Evolutionary conservation across 2,329 filamentous ascomycete genomes (phyloP).

Genomic region (Scytalidium lignicola): DNA sequence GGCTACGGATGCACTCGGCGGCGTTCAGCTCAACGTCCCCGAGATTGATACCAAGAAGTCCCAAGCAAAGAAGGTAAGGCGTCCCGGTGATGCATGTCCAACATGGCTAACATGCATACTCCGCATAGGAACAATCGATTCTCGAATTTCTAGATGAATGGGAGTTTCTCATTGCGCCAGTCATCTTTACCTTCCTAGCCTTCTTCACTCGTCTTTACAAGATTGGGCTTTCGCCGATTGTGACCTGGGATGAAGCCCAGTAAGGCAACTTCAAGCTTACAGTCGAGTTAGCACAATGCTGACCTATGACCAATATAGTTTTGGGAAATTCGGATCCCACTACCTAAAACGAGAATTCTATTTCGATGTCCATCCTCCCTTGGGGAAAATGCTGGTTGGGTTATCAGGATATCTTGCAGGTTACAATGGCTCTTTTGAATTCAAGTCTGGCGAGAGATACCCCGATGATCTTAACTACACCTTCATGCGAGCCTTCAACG

Average conservation of each 20-base stretch:
- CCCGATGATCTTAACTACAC: conserved; percentile 92
- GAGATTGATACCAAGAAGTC: conserved; percentile 57
- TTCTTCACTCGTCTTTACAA: conserved; percentile 65
- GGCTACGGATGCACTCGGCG: conserved; percentile 33
- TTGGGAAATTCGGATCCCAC: conserved; percentile 97
- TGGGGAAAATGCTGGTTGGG: conserved; percentile 97
- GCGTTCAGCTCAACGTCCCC: conserved; percentile 27
- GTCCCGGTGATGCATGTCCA: neutral
- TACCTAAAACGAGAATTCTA: conserved; percentile 99
- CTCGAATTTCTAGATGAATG: conserved; percentile 59
- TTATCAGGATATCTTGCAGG: conserved; percentile 93
- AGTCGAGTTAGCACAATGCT: conserved; percentile 32
- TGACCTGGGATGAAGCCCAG: conserved; percentile 75
- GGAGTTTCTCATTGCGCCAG: conserved; percentile 56
- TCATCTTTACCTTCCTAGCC: conserved; percentile 56
- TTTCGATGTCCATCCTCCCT: conserved; percentile 91
- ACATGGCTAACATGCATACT: conserved; percentile 19
- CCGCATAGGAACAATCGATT: conserved; percentile 43
- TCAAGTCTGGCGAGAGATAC: conserved; percentile 97
- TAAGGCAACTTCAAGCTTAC: conserved; percentile 35
- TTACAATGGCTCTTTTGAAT: conserved; percentile 98
- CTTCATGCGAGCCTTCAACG: conserved; percentile 98
- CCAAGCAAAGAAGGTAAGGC: conserved; percentile 48
- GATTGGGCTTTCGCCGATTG: conserved; percentile 66
- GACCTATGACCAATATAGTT: conserved; percentile 43